A percentile compares a stretch with the other conserved stretches of the same genome.
Conservation (phyloP, 2,329 filamentous ascomycete species). For the Colletotrichum sp. region DNA sequence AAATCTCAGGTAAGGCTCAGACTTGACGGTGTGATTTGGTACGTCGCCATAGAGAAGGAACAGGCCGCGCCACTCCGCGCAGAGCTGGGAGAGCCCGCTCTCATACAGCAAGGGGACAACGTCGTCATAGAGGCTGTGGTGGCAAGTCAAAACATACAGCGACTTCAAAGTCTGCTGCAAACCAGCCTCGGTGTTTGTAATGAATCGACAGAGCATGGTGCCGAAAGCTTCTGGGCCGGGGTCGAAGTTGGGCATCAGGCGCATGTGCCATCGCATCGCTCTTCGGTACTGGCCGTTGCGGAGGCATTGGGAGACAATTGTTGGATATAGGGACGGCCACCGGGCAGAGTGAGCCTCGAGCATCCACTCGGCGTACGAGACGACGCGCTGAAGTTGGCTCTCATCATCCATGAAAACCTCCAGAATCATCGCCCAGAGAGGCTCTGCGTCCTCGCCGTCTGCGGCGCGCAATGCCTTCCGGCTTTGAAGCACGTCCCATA, state of each 20-base stretch:
- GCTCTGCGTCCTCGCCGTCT: slow-evolving; percentile 25
- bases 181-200: slow-evolving; percentile 37
- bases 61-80: slow-evolving; percentile 52
- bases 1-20: slow-evolving; percentile 54
- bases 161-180: slow-evolving; percentile 45
- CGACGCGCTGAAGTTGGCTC: slow-evolving; percentile 34
- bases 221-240: slow-evolving; percentile 46
- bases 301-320: slow-evolving; percentile 49
- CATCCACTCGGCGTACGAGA: slow-evolving; percentile 49
- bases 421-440: slow-evolving; percentile 33
- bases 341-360: slow-evolving; percentile 37
- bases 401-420: slow-evolving; percentile 30
- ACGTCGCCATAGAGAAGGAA: slow-evolving; percentile 46
- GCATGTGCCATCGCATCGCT: slow-evolving; percentile 53
- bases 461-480: slow-evolving; percentile 27
- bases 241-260: slow-evolving; percentile 46
- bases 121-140: slow-evolving; percentile 53
- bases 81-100: slow-evolving; percentile 47
- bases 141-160: slow-evolving; percentile 49
- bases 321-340: slow-evolving; percentile 59
- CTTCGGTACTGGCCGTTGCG: slow-evolving; percentile 39
- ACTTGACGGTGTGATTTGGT: slow-evolving; percentile 41
- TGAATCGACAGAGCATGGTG: slow-evolving; percentile 47
- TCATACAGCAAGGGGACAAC: slow-evolving; percentile 57
- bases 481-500: slow-evolving; percentile 31